Conservation (phyloP, 2,329 filamentous ascomycete species). For the Arthrobotrys entomopaga region DNA sequence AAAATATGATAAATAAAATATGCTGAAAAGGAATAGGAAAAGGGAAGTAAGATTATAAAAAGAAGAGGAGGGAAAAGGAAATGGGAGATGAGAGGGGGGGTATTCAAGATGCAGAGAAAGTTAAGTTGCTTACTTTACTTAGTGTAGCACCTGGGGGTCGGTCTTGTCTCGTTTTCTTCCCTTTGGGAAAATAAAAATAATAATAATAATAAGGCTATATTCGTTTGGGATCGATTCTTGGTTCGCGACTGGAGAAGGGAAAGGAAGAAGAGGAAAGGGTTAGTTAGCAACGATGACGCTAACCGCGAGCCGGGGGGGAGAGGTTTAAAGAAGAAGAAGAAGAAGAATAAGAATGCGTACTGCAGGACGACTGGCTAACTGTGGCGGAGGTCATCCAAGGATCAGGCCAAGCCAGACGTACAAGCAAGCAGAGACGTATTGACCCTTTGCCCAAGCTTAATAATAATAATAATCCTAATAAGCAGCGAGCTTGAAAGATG, state of each 20-base stretch:
- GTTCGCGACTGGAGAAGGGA: conserved; percentile 15
- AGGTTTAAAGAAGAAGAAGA: too few species aligned
- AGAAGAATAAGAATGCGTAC: neutral
- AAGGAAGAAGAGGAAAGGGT: neutral
- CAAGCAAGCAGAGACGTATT: too few species aligned
- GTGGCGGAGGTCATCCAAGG: neutral
- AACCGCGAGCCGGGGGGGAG: conserved; percentile 3
- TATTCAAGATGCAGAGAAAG: conserved; percentile 17
- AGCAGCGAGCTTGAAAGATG: too few species aligned
- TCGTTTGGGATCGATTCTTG: conserved; percentile 8
- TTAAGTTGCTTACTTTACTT: neutral
- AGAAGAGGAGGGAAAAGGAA: neutral
- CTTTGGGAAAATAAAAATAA: too few species aligned
- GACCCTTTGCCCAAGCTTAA: too few species aligned
- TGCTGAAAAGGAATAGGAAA: conserved; percentile 3
- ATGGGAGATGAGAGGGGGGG: neutral
- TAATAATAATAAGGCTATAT: too few species aligned
- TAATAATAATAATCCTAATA: too few species aligned
- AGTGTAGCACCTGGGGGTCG: neutral
- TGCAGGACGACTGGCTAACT: neutral
- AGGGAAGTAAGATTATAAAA: neutral
- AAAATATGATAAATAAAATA: conserved; percentile 20
- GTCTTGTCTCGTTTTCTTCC: neutral
- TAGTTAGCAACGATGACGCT: conserved; percentile 7
- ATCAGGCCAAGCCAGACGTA: neutral